phyloP scores from a whole-genome alignment of 1,284 basidiomycete genomes.

The Caloboletus inedulis region DNA sequence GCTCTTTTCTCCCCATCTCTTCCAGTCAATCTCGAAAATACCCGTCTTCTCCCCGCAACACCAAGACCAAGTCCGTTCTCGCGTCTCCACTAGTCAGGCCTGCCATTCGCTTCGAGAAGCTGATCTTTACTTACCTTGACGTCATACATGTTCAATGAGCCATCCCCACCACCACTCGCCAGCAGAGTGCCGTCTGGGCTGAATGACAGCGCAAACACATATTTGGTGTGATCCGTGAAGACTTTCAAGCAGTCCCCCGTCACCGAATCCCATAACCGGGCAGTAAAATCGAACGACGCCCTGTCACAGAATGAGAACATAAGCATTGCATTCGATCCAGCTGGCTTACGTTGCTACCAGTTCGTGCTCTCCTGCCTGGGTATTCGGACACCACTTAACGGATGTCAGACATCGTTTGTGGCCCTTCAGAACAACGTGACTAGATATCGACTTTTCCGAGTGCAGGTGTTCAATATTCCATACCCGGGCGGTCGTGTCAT shows the following conservation, averaged over 20 bases:
- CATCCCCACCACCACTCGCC: slow-evolving; percentile 39
- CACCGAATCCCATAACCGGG: slow-evolving; percentile 73
- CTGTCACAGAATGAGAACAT: slow-evolving; percentile 35
- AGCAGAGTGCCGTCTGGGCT: slow-evolving; percentile 54
- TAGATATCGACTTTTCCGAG: slow-evolving; percentile 23
- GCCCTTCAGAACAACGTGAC: slow-evolving; percentile 51
- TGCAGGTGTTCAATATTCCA: slow-evolving; percentile 55
- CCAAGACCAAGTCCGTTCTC: slow-evolving; percentile 35
- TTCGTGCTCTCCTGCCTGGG: slow-evolving; percentile 45
- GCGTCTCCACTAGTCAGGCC: slow-evolving; percentile 23
- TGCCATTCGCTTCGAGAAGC: background rate
- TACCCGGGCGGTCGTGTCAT: slow-evolving; percentile 73
- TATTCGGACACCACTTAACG: slow-evolving; percentile 68
- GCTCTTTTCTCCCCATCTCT: slow-evolving; percentile 30
- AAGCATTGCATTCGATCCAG: background rate
- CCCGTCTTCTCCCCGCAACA: slow-evolving; percentile 35
- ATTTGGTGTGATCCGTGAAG: slow-evolving; percentile 62
- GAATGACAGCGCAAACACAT: slow-evolving; percentile 67
- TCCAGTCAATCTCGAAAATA: slow-evolving; percentile 40
- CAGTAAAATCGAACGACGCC: slow-evolving; percentile 72
- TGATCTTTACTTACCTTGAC: slow-evolving; percentile 26
- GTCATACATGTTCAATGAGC: slow-evolving; percentile 35
- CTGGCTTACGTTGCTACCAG: slow-evolving; percentile 65
- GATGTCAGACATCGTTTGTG: slow-evolving; percentile 67
- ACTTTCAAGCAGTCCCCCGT: slow-evolving; percentile 68